A percentile compares a stretch with the other conserved stretches of the same genome.
These are phyloP conservation scores for Malus fusca DNA, from an alignment of 306 rosid species.

Conservation along the genomic window DNA sequence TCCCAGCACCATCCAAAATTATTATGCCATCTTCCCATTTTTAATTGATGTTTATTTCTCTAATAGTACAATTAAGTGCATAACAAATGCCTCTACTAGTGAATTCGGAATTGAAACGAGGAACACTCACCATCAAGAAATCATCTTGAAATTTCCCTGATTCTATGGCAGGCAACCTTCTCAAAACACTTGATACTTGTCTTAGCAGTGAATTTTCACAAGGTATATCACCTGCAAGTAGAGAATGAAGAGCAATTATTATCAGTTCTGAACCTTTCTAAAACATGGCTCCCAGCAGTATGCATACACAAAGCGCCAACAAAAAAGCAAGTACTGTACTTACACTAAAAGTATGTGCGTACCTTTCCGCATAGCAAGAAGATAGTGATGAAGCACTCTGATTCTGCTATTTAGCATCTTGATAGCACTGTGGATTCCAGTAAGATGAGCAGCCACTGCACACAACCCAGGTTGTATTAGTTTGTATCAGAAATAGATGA, in stretches of 20 bases:
- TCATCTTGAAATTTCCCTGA: conserved; percentile 84
- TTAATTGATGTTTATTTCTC: not conserved
- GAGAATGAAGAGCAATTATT: not conserved
- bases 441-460: conserved; percentile 97
- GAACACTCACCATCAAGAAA: conserved; percentile 78
- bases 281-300: not conserved
- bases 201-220: conserved; percentile 79
- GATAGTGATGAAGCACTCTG: conserved; percentile 79
- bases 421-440: conserved; percentile 92
- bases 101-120: conserved; percentile 9
- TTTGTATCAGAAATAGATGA: not conserved
- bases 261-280: conserved; percentile 8
- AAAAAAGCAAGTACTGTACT: not conserved
- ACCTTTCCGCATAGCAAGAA: conserved; percentile 93
- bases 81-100: not conserved
- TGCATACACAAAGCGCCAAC: not conserved
- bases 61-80: not conserved
- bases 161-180: conserved; percentile 90
- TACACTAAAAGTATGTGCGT: not conserved
- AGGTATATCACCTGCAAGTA: conserved; percentile 63
- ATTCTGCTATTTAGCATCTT: conserved; percentile 96
- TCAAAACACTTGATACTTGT: conserved; percentile 86
- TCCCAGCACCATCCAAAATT: not conserved
- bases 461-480: not conserved
- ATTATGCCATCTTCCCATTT: not conserved